These are phyloP conservation scores for Mucor irregularis DNA, from an alignment of 371 early-diverging fungal genomes.

Conservation along the genomic window DNA sequence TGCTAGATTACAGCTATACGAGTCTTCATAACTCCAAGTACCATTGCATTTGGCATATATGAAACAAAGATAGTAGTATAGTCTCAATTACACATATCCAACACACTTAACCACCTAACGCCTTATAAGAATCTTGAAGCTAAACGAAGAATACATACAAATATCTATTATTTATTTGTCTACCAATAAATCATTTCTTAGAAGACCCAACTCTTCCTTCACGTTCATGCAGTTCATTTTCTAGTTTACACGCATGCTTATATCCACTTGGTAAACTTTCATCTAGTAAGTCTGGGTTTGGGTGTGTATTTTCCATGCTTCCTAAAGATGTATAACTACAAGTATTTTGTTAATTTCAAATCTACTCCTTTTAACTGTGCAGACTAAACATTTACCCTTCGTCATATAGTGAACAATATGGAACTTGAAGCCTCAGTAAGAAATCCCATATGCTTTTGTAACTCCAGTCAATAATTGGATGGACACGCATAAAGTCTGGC, in stretches of 20 bases:
- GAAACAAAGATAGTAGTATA: too few species aligned
- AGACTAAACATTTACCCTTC: conserved; percentile 70
- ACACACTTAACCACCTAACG: too few species aligned
- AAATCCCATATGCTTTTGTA: conserved; percentile 89
- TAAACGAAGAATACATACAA: too few species aligned
- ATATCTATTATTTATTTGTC: conserved; percentile 1
- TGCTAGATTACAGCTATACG: too few species aligned
- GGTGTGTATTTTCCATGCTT: conserved; percentile 79
- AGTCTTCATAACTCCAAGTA: too few species aligned
- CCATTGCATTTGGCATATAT: too few species aligned
- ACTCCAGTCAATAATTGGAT: conserved; percentile 92
- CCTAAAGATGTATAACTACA: conserved; percentile 94
- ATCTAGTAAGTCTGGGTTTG: conserved; percentile 70
- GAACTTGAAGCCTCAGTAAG: conserved; percentile 66
- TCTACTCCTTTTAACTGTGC: not conserved
- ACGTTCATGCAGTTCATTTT: conserved; percentile 73
- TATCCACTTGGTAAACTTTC: conserved; percentile 44
- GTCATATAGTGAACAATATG: conserved; percentile 92
- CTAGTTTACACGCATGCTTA: conserved; percentile 72
- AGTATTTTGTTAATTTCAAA: not conserved
- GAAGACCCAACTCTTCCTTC: conserved; percentile 63
- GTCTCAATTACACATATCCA: too few species aligned
- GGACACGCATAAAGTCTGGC: conserved; percentile 91
- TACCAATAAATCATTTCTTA: conserved; percentile 12
- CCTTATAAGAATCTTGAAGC: too few species aligned